These are phyloP conservation scores for Tricharina praecox DNA, from an alignment of 495 filamentous ascomycete genomes.

Conservation along the genomic window DNA sequence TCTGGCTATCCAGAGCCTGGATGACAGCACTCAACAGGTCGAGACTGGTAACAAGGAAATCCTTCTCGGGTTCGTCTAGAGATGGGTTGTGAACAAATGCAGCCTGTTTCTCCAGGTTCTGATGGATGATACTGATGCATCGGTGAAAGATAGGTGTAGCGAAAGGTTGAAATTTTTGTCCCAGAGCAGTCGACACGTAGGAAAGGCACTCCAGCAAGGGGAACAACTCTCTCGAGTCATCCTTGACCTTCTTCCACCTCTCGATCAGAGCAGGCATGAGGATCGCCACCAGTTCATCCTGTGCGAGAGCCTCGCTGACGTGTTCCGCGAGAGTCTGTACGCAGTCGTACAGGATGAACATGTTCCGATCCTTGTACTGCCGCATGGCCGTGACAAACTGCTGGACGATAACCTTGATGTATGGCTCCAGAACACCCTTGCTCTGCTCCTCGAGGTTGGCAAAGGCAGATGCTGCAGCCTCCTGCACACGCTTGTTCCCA, in stretches of 20 bases:
- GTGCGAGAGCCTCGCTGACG: constrained; percentile 60
- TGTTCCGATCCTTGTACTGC: constrained; percentile 95
- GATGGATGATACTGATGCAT: constrained; percentile 78
- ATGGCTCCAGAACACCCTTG: constrained; percentile 57
- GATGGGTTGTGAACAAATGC: constrained; percentile 44
- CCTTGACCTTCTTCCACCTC: constrained; percentile 70
- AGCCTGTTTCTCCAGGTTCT: constrained; percentile 64
- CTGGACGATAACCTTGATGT: constrained; percentile 74
- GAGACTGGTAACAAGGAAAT: constrained; percentile 91
- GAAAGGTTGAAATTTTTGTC: constrained; percentile 65
- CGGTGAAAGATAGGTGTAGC: constrained; percentile 67
- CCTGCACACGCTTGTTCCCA: constrained; percentile 92
- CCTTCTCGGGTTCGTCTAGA: constrained; percentile 78
- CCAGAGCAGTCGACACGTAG: constrained; percentile 78
- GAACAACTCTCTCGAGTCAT: constrained; percentile 86
- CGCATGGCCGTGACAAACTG: constrained; percentile 86
- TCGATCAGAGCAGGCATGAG: constrained; percentile 91
- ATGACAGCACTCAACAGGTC: constrained; percentile 89
- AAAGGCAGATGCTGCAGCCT: constrained; percentile 90
- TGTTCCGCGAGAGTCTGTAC: constrained; percentile 93
- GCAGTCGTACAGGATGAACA: constrained; percentile 97
- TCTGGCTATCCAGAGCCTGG: constrained; percentile 71
- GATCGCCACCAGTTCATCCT: constrained; percentile 58
- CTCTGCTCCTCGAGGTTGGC: constrained; percentile 92
- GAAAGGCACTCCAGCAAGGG: constrained; percentile 88